Base-by-base conservation (phyloP, 2,329 filamentous ascomycete genomes). In the Fusarium sp. region DNA sequence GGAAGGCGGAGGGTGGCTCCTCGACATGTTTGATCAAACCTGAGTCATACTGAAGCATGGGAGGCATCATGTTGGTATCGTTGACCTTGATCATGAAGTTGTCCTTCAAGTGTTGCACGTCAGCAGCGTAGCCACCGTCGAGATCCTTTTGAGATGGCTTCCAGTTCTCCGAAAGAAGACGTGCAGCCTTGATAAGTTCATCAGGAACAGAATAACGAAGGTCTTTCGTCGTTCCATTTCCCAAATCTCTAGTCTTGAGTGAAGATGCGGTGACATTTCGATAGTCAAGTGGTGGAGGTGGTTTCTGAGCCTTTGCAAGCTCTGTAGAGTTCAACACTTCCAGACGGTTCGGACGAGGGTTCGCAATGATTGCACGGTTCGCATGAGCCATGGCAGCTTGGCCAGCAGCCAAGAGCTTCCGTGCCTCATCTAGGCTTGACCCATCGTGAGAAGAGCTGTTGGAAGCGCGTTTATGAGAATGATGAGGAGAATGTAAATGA, bases 311-410 rank as follows among this genome's bases (percentile, higher is more conserved):
- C 36, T 40, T 40, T n/a, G 17, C 6, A 14, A 46, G 46, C 20
- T 38, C 42, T 38, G 6, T 38, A 40, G 17, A 9, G 36, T 40
- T 40, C 2, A 40, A 5, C 17, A 40, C 36, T 40, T 40, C 36
- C 36, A 40, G 36, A 6, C 36, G 36, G 17, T 40, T 40, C 9
- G 36, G 36, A n/a, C 36, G 36, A 40, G 36, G 36, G 36, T n/a
- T 62, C 5, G 22, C 14, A 40, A 62, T n/a, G 3, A 62, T 55
- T 10, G n/a, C 44, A n/a, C 17, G 29, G 38, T 62, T 62, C 12
- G 27, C 60, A 44, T 42, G 16, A 14, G 38, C 38, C 62, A 65
- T 65, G 42, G 62, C 62, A 42, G 53, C 53, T 40, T 65, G 62
- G 22, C 62, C 62, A n/a, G 58, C 40, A 10, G 24, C 55, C 31